Evolutionary conservation across 129 eudicot species (phyloP), one percentile per base, ranked within the genome.

Genomic region (Escallonia herrerae): DNA sequence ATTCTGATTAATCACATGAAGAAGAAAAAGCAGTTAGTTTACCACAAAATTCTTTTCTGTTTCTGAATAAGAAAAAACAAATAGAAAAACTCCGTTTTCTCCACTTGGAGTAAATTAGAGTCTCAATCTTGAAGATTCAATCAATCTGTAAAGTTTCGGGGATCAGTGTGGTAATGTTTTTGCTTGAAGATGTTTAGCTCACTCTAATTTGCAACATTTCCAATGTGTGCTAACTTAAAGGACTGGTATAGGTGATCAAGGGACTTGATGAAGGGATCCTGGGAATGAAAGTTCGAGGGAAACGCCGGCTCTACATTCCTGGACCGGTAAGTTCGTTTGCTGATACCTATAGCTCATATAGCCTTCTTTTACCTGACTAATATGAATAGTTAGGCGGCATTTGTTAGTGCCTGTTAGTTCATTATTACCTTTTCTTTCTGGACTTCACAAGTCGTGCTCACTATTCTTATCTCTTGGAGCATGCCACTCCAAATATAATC

Each of bases 221-320:
- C 38, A 43, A 50, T 64, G n/a, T 46, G 54, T 7, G 38, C 46
- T 71, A 58, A 60, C 56, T 61, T 15, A 58, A 62, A 9, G 48
- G 69, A 40, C 6, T 64, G 57, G 73, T 66, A 47, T 74, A 94
- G 99, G 99, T 94, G 50, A 82, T 94, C 60, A 86, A 94, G 79
- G 99, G 99, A 78, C 86, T 94, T 5, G 99, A 94, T 82, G 99
- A 94, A 80, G 99, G 99, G 47, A 76, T 94, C 64, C 72, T 94
- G 45, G 82, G 84, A 80, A 94, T 94, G 99, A 94, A 89, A 76
- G 87, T 74, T 76, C 97, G 99, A 76, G 99, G 99, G 50, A 86
- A 83, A 72, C 90, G 99, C 44, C 87, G 99, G 58, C 76, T 94
- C 55, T 94, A 83, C 58, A 83, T 94, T 53, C 99, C 99, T 5